These are phyloP conservation scores for Incumbomyces lentus DNA, from an alignment of 2,329 filamentous ascomycete species.

Conservation along the genomic window DNA sequence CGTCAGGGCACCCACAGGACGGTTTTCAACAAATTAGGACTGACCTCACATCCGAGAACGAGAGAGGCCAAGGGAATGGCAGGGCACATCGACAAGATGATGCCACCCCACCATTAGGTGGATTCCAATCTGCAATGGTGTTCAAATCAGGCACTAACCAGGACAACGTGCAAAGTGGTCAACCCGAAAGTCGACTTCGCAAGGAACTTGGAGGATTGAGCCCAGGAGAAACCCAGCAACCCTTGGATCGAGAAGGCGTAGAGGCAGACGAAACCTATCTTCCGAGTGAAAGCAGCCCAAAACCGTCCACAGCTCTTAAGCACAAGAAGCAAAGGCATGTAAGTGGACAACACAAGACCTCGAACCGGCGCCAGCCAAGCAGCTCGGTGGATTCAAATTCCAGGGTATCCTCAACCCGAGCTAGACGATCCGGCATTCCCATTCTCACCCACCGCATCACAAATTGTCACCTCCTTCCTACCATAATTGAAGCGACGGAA, in stretches of 20 bases:
- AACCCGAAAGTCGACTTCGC: background rate
- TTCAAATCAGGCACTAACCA: background rate
- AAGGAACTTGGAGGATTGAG: conserved; percentile 14
- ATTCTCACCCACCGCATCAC: conserved; percentile 25
- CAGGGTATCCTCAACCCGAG: background rate
- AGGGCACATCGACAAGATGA: too few species aligned
- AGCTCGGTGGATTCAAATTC: conserved; percentile 7
- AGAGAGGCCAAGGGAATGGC: too few species aligned
- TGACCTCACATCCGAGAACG: too few species aligned
- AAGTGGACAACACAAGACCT: conserved; percentile 2
- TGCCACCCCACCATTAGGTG: too few species aligned
- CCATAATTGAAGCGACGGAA: conserved; percentile 13
- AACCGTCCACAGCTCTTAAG: conserved; percentile 12
- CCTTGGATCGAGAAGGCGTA: conserved; percentile 5
- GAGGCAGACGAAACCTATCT: conserved; percentile 16
- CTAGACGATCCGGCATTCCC: conserved; percentile 19
- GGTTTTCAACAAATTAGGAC: too few species aligned
- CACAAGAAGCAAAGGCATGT: background rate
- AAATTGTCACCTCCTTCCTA: conserved; percentile 16
- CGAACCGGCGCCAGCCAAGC: background rate
- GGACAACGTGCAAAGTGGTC: conserved; percentile 6
- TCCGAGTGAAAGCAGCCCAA: conserved; percentile 13
- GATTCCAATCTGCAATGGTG: background rate
- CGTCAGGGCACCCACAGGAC: too few species aligned
- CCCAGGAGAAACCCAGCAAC: conserved; percentile 7